Evolutionary conservation across 352 stramenopile species (phyloP), one percentile per base, ranked within the genome.

Genomic region (Pythium oligandrum): DNA sequence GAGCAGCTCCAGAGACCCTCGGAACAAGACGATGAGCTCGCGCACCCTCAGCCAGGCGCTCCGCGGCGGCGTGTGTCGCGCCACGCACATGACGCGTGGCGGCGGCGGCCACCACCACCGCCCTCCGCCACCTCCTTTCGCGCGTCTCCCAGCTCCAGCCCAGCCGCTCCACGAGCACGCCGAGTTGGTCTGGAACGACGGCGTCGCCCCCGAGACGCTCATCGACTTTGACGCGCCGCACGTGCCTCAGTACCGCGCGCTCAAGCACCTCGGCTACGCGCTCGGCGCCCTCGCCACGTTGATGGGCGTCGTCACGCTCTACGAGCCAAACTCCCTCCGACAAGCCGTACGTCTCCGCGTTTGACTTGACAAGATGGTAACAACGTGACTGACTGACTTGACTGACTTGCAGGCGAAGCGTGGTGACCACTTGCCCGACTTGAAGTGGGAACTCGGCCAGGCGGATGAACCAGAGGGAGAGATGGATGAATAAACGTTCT

Each of bases 211-310:
- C 36, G 82, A 95, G 75, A 91, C 83, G 65, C 66, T 95, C 39
- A 88, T 95, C 61, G 84, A 95, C 71, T 95, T 95, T 47, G 84
- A 95, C 57, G 82, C 84, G 53, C 78, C 84, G 58, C 84, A 95
- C 66, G 78, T 95, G 43, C 75, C 82, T 51, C 91, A 87, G 64
- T 87, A 77, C 58, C 69, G 71, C 33, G 84, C 84, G 36, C 64
- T 93, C 36, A 74, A 76, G 55, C 76, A 90, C 61, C 71, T 86
- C 52, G 63, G 83, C 37, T 47, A 66, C 39, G 80, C 75, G 12
- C 54, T 95, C 34, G 71, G 72, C 38, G 72, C 51, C 4, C 61
- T 95, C 30, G 68, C 66, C 38, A 86, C 78, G 50, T 70, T 95
- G 55, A 87, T 95, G 75, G 75, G 70, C 35, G 73, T 88, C 55